Conservation (phyloP, 495 filamentous ascomycete species). For the Talaromyces trachyspermus region DNA sequence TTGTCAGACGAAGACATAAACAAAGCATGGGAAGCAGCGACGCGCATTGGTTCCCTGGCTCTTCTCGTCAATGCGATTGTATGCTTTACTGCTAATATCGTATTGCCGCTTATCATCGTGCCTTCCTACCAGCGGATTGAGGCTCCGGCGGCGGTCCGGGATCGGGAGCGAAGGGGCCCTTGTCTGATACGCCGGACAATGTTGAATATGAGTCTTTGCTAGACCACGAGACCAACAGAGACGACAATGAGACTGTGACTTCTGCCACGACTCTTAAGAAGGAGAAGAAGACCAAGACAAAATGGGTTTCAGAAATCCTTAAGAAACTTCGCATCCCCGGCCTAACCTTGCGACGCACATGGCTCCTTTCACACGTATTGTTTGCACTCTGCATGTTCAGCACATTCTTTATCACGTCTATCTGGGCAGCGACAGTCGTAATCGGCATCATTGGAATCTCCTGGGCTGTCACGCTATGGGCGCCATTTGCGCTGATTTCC, state of each 20-base stretch:
- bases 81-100: constrained; percentile 67
- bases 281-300: neutral
- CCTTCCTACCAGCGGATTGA: constrained; percentile 51
- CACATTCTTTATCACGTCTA: constrained; percentile 66
- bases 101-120: constrained; percentile 74
- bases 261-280: constrained; percentile 13
- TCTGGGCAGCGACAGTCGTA: constrained; percentile 59
- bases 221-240: constrained; percentile 7
- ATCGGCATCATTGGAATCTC: constrained; percentile 75
- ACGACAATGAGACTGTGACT: too few relatives aligned
- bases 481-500: constrained; percentile 84
- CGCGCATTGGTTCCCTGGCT: constrained; percentile 73
- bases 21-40: constrained; percentile 70
- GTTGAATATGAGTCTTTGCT: constrained; percentile 25
- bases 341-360: constrained; percentile 78
- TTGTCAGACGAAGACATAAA: constrained; percentile 70
- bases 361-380: constrained; percentile 73
- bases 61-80: constrained; percentile 81
- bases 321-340: constrained; percentile 61
- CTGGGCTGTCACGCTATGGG: constrained; percentile 88
- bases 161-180: constrained; percentile 20
- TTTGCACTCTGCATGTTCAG: constrained; percentile 72
- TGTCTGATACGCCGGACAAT: constrained; percentile 23
- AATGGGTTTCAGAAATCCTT: constrained; percentile 23
- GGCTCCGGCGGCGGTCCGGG: constrained; percentile 7